Evolutionary conservation across 2,329 filamentous ascomycete genomes (phyloP).

Genomic region (Harringtonia aguacate): DNA sequence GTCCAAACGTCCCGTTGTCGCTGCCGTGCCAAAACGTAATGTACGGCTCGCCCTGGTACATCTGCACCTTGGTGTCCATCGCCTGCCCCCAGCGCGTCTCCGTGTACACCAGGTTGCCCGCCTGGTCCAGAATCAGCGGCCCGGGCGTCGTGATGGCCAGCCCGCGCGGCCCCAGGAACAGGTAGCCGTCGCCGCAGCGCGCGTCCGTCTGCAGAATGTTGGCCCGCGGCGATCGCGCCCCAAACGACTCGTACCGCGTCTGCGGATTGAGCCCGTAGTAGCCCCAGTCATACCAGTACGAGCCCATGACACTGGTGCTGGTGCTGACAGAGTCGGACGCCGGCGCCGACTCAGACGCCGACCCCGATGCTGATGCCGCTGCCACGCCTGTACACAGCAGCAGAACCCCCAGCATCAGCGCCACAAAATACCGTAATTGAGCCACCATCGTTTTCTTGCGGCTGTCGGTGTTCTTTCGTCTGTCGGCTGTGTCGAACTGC

Average conservation of each 20-base stretch:
- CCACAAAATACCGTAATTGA: no score
- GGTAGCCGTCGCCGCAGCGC: constrained; percentile 14
- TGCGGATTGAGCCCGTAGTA: constrained; percentile 5
- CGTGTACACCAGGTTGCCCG: constrained; percentile 43
- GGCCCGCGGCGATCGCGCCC: constrained; percentile 3
- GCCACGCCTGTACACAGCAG: no score
- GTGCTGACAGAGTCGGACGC: no score
- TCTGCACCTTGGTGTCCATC: constrained; percentile 17
- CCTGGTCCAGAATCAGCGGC: constrained; percentile 42
- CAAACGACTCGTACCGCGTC: constrained; percentile 4
- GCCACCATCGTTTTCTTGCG: no score
- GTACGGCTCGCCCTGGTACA: constrained; percentile 38
- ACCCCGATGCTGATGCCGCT: no score
- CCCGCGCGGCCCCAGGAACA: constrained; percentile 15
- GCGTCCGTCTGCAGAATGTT: constrained; percentile 1
- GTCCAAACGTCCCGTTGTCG: constrained; percentile 8
- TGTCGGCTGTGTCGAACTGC: no score
- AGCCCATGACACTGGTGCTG: neutral
- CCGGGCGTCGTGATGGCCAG: constrained; percentile 28
- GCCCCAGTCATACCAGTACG: constrained; percentile 8
- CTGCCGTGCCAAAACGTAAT: constrained; percentile 41
- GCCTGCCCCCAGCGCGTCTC: constrained; percentile 20
- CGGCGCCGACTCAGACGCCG: no score
- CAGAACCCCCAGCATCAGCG: no score
- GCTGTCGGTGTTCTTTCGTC: no score